Base-by-base conservation (phyloP, 1,284 basidiomycete species). In the Cutaneotrichosporon mucoides region DNA sequence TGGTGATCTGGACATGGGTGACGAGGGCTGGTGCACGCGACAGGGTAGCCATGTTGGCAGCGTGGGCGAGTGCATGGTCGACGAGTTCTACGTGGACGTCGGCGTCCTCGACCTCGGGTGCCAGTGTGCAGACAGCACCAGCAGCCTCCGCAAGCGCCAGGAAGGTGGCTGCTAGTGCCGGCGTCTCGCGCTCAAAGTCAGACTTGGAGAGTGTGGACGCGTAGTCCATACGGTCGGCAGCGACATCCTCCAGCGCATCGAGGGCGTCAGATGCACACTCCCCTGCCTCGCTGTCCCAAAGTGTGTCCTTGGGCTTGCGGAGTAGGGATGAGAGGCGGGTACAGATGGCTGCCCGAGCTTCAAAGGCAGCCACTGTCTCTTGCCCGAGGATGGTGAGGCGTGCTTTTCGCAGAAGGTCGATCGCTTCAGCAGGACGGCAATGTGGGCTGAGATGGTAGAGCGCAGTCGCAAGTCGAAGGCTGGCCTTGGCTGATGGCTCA, bases 41-140 rank as follows among this genome's bases (percentile, higher is more conserved):
- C 3, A 75, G 61, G 1, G 71, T 71, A 1, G 75, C 73, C 75
- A 76, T 75, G 60, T 76, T 75, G 38, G 72, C 72, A 10, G 76
- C 75, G 60, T 76, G 58, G 2, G 75, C 73, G 4, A 77, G 66
- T 11, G 76, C 74, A 49, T 75, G 71, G 55, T 76, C 76, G 41
- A 73, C 69, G 4, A 77, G 61, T 56, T 74, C 74, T 56, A 72
- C 61, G 47, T 75, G 67, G 9, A 48, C 44, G 12, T 77, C 74
- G 24, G 73, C 73, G 2, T 64, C 63, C n/a, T 60, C 57, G 33
- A 69, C 44, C 43, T 73, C 73, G n/a, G 46, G 53, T n/a, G 70
- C 66, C 35, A 71, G 65, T 4, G 64, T 56, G 1, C 70, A 68
- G 15, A 73, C 72, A 33, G 61, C 62, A 46, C 71, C 64, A 1